Evolutionary conservation across 1,284 basidiomycete species (phyloP).

Genomic region (Agroathelia rolfsii): DNA sequence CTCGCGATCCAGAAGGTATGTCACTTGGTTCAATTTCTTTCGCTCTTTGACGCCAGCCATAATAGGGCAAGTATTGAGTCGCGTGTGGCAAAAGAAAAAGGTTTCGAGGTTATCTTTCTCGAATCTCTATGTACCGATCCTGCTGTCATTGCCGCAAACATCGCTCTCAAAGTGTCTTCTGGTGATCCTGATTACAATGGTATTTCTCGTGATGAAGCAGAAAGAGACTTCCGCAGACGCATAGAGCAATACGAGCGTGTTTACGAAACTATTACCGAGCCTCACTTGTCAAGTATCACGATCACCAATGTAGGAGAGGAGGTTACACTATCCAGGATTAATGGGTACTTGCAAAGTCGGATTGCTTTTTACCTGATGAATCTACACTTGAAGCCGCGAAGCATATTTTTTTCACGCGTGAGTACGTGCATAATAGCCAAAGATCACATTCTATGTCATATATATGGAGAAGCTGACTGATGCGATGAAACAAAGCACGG

Average conservation of each 20-base stretch:
- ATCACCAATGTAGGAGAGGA: conserved; percentile 85
- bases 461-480: conserved; percentile 8
- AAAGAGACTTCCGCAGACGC: conserved; percentile 83
- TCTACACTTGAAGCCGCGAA: conserved; percentile 90
- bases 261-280: conserved; percentile 92
- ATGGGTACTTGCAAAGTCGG: conserved; percentile 91
- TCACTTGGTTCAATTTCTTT: too few species aligned
- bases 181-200: conserved; percentile 98
- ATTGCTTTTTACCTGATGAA: conserved; percentile 99
- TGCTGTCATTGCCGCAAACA: conserved; percentile 87
- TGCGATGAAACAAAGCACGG: conserved; percentile 65
- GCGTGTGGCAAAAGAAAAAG: conserved; percentile 83
- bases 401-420: conserved; percentile 93
- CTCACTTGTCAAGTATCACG: conserved; percentile 76
- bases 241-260: conserved; percentile 91
- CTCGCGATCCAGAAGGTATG: conserved; percentile 63
- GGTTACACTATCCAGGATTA: conserved; percentile 76
- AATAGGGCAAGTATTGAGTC: conserved; percentile 70
- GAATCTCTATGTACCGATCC: conserved; percentile 95
- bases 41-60: conserved; percentile 2
- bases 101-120: conserved; percentile 87
- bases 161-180: conserved; percentile 90
- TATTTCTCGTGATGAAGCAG: conserved; percentile 78
- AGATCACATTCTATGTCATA: conserved; percentile 7
- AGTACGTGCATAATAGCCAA: conserved; percentile 22